Percentiles rank a stretch among this genome's conserved stretches.
These are phyloP conservation scores for Trichoderma lentiforme DNA, from an alignment of 2,329 filamentous ascomycete genomes.

Conservation along the genomic window DNA sequence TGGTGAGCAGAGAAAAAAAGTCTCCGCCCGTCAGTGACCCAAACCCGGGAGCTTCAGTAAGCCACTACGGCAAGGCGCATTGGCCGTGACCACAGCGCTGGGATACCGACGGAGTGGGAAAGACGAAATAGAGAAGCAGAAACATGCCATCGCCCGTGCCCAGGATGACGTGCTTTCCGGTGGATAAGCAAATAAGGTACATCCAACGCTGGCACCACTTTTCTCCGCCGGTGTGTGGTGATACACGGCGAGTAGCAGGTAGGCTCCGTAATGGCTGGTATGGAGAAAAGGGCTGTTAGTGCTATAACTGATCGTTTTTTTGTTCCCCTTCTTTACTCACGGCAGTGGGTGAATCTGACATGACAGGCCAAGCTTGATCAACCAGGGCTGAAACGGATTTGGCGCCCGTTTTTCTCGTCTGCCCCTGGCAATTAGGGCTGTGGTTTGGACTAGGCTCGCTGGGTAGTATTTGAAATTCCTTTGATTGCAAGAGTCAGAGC, in stretches of 20 bases:
- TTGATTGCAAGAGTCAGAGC: not conserved
- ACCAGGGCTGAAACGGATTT: slow-evolving; percentile 10
- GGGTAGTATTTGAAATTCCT: not conserved
- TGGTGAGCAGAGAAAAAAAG: not conserved
- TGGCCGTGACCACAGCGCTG: slow-evolving; percentile 10
- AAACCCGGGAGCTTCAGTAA: not conserved
- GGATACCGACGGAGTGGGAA: not conserved
- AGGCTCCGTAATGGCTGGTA: not conserved
- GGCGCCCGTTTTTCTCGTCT: not conserved
- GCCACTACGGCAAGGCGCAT: slow-evolving; percentile 9
- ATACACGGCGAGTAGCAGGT: not conserved
- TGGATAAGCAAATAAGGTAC: not conserved
- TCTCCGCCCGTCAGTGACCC: not conserved
- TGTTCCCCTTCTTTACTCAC: not conserved
- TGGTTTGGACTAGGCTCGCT: not conserved
- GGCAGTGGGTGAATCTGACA: slow-evolving; percentile 10
- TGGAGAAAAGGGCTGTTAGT: not conserved
- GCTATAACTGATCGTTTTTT: not conserved
- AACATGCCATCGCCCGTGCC: slow-evolving; percentile 6
- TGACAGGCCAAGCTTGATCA: not conserved
- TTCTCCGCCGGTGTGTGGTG: not conserved
- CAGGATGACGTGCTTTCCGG: slow-evolving; percentile 4
- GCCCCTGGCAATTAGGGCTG: slow-evolving; percentile 13
- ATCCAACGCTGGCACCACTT: not conserved
- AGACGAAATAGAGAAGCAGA: not conserved